Evolutionary conservation across 805 yeast species (phyloP).

Genomic region (Candida cerambycidarum): DNA sequence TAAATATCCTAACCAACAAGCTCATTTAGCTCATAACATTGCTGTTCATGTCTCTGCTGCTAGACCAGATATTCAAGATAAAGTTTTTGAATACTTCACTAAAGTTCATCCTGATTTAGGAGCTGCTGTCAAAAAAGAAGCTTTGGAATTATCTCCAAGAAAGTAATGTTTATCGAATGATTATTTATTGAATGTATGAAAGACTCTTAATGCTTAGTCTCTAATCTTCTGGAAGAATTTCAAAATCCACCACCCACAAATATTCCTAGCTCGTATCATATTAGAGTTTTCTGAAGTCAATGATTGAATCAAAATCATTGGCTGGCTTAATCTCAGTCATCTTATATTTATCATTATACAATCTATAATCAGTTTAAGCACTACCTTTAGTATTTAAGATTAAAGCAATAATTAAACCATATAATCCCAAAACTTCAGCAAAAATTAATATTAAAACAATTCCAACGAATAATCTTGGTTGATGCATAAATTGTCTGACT

Average conservation of each 20-base stretch:
- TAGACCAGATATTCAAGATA: constrained; percentile 70
- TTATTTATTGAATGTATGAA: constrained; percentile 2
- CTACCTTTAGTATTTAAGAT: constrained; percentile 86
- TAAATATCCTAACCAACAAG: constrained; percentile 78
- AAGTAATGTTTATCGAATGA: constrained; percentile 20
- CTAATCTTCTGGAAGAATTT: not conserved
- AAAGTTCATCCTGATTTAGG: constrained; percentile 74
- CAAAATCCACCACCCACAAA: too few relatives aligned
- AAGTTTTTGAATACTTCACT: constrained; percentile 71
- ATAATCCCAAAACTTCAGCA: constrained; percentile 97
- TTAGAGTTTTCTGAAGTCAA: too few relatives aligned
- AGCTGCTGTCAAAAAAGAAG: constrained; percentile 62
- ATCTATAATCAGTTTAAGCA: not conserved
- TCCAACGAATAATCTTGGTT: constrained; percentile 97
- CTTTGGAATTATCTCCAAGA: constrained; percentile 52
- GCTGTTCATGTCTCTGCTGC: constrained; percentile 74
- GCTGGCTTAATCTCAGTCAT: too few relatives aligned
- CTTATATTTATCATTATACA: not conserved
- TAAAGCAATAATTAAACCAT: constrained; percentile 96
- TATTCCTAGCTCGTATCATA: too few relatives aligned
- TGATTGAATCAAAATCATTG: too few relatives aligned
- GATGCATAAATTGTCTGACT: constrained; percentile 97
- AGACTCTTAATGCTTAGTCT: not conserved
- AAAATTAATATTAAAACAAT: constrained; percentile 97
- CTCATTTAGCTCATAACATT: constrained; percentile 78